These are phyloP conservation scores for Dactylonectria estremocensis DNA, from an alignment of 2,329 filamentous ascomycete species.

Conservation along the genomic window DNA sequence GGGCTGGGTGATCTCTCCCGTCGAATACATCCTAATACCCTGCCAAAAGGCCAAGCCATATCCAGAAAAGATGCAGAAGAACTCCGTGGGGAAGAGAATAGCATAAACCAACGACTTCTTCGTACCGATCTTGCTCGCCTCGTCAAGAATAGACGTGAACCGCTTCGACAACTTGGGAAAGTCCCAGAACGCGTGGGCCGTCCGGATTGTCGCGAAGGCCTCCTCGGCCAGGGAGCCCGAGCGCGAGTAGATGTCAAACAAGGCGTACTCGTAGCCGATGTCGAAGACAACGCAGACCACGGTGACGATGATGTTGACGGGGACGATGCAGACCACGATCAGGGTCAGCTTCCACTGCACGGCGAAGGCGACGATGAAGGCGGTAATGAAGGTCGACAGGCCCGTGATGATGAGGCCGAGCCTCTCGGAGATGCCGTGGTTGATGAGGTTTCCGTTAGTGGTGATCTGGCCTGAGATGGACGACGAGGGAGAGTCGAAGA, in stretches of 20 bases:
- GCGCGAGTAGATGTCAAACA: constrained; percentile 60
- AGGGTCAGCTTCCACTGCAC: constrained; percentile 61
- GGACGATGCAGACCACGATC: constrained; percentile 62
- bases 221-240: constrained; percentile 65
- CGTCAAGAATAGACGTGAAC: constrained; percentile 60
- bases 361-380: constrained; percentile 58
- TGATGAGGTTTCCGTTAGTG: constrained; percentile 63
- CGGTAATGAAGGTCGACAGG: constrained; percentile 57
- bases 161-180: constrained; percentile 59
- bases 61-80: constrained; percentile 64
- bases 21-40: constrained; percentile 62
- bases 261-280: constrained; percentile 58
- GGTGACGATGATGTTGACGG: constrained; percentile 59
- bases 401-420: constrained; percentile 60
- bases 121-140: constrained; percentile 56
- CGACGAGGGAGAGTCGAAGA: constrained; percentile 65
- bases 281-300: constrained; percentile 57
- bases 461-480: constrained; percentile 64
- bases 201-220: constrained; percentile 64
- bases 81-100: constrained; percentile 61
- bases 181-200: constrained; percentile 66
- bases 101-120: constrained; percentile 62
- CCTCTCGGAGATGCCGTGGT: constrained; percentile 62
- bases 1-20: constrained; percentile 60
- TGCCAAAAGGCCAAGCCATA: constrained; percentile 68